These are phyloP conservation scores for Irpex sp. DNA, from an alignment of 1,284 basidiomycete species.

Conservation along the genomic window DNA sequence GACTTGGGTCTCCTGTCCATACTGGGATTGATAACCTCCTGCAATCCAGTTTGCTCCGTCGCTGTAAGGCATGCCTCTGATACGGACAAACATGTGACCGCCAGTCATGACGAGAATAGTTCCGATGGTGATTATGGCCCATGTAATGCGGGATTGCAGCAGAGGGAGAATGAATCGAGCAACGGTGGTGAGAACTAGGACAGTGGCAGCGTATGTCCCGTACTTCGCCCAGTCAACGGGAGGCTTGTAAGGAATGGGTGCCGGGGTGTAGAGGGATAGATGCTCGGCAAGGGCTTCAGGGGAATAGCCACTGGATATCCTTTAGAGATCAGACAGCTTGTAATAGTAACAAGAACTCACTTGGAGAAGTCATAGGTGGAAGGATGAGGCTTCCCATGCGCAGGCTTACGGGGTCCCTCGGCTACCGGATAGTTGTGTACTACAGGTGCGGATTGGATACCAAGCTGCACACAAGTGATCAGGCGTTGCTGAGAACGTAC, in stretches of 20 bases:
- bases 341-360: slow-evolving; percentile 36
- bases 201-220: slow-evolving; percentile 39
- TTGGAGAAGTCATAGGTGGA: slow-evolving; percentile 77
- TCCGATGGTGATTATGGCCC: slow-evolving; percentile 65
- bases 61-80: slow-evolving; percentile 78
- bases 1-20: slow-evolving; percentile 90
- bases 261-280: slow-evolving; percentile 68
- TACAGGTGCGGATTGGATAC: slow-evolving; percentile 74
- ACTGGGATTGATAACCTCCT: slow-evolving; percentile 86
- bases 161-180: slow-evolving; percentile 68
- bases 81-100: slow-evolving; percentile 97
- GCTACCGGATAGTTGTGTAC: slow-evolving; percentile 76
- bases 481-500: background rate
- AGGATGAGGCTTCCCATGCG: slow-evolving; percentile 49
- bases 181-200: slow-evolving; percentile 35
- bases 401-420: slow-evolving; percentile 60
- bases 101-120: slow-evolving; percentile 82
- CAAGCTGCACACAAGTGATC: slow-evolving; percentile 47
- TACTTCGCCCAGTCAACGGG: slow-evolving; percentile 69
- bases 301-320: slow-evolving; percentile 72
- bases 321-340: background rate
- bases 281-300: slow-evolving; percentile 74
- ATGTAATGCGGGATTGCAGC: slow-evolving; percentile 76
- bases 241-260: slow-evolving; percentile 69
- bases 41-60: slow-evolving; percentile 79